These are phyloP conservation scores for Alternaria longipes DNA, from an alignment of 2,329 filamentous ascomycete genomes.

Conservation along the genomic window DNA sequence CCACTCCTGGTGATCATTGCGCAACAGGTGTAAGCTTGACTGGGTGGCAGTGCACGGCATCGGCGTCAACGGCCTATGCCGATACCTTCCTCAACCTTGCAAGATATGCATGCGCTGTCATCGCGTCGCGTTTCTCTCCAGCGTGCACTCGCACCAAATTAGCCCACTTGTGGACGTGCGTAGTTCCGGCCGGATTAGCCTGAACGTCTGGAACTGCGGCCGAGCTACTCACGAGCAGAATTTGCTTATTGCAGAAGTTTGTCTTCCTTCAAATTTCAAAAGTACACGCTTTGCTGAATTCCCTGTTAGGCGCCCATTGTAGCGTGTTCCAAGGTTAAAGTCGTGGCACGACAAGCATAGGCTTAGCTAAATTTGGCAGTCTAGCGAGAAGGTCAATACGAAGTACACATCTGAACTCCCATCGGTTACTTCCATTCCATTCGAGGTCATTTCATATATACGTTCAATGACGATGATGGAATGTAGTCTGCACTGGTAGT, in stretches of 20 bases:
- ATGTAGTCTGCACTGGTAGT: neutral
- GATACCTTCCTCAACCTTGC: neutral
- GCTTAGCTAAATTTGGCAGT: neutral
- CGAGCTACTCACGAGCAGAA: neutral
- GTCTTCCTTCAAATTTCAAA: neutral
- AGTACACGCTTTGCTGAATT: neutral
- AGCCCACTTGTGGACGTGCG: neutral
- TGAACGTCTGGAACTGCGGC: neutral
- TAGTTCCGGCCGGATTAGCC: neutral
- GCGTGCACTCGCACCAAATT: neutral
- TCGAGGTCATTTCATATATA: neutral
- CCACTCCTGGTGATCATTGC: neutral
- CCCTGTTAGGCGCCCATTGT: neutral
- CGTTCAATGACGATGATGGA: neutral
- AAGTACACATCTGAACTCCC: neutral
- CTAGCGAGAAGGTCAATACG: neutral
- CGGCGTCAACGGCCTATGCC: neutral
- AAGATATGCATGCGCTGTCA: neutral
- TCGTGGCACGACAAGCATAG: neutral
- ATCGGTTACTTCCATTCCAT: neutral
- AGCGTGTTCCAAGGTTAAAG: neutral
- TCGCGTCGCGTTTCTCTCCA: neutral
- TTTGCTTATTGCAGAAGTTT: neutral
- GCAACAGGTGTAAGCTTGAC: neutral
- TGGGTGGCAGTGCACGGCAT: neutral